Percentiles rank a stretch among this genome's conserved stretches.
Evolutionary conservation across 768 basidiomycete genomes (phyloP).

Genomic region (Trametes coccinea): DNA sequence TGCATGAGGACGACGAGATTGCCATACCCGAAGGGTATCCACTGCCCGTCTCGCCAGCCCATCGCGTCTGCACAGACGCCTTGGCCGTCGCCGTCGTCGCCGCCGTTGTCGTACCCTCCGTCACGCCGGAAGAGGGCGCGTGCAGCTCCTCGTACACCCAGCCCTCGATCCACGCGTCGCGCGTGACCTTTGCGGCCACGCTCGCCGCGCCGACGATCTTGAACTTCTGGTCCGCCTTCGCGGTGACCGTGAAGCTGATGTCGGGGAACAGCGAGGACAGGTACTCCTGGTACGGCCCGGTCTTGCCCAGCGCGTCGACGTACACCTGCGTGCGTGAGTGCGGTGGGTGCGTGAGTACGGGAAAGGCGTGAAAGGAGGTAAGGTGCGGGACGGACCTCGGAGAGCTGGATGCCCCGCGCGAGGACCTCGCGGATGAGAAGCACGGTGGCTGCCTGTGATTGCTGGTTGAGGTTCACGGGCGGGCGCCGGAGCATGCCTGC

Average conservation of each 20-base stretch:
- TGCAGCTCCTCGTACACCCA: conserved; percentile 76
- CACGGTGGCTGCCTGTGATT: conserved; percentile 88
- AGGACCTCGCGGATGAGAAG: conserved; percentile 84
- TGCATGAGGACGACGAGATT: no score
- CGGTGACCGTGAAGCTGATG: conserved; percentile 84
- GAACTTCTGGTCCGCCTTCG: conserved; percentile 94
- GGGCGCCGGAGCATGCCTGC: conserved; percentile 85
- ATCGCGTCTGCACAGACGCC: conserved; percentile 24
- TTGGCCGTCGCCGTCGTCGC: not conserved
- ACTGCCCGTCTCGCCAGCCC: conserved; percentile 57
- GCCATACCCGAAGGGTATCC: conserved; percentile 86
- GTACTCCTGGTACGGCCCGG: conserved; percentile 81
- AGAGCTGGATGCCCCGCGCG: conserved; percentile 74
- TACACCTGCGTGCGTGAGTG: conserved; percentile 59
- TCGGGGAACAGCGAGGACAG: conserved; percentile 80
- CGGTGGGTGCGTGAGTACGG: not conserved
- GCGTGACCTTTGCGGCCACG: conserved; percentile 96
- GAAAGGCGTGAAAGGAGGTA: not conserved
- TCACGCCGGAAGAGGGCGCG: not conserved
- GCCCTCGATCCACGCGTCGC: conserved; percentile 84
- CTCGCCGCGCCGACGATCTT: conserved; percentile 97
- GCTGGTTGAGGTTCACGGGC: conserved; percentile 84
- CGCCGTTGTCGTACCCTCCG: not conserved
- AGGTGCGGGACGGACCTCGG: conserved; percentile 53
- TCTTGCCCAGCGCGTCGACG: conserved; percentile 92